Conservation (phyloP, 352 stramenopile species). For the Plasmopara halstedii region DNA sequence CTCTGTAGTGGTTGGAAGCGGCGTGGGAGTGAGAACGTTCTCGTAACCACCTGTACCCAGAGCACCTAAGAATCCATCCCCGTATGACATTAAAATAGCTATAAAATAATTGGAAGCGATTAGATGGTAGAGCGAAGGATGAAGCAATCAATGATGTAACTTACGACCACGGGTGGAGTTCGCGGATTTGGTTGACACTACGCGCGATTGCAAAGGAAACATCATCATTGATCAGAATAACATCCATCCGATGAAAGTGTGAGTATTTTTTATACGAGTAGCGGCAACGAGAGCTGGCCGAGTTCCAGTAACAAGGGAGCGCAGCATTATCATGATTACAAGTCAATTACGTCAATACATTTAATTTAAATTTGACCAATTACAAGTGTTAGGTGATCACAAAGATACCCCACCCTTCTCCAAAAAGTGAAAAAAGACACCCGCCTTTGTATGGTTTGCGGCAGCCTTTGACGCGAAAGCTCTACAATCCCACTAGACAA, state of each 20-base stretch:
- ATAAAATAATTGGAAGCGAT: constrained; percentile 3
- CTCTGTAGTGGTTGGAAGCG: constrained; percentile 32
- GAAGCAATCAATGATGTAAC: constrained; percentile 1
- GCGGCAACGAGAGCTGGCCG: constrained; percentile 7
- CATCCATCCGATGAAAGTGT: too few species aligned
- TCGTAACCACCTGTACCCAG: constrained; percentile 65
- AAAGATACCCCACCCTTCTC: too few species aligned
- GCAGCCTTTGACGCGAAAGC: too few species aligned
- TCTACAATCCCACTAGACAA: too few species aligned
- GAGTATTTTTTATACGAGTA: not conserved
- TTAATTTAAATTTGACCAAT: too few species aligned
- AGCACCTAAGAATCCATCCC: constrained; percentile 67
- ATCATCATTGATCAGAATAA: too few species aligned
- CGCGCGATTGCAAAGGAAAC: not conserved
- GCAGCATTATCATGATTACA: constrained; percentile 14
- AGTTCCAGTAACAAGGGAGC: constrained; percentile 7
- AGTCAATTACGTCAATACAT: too few species aligned
- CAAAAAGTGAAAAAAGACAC: too few species aligned
- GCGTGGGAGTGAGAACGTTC: constrained; percentile 35
- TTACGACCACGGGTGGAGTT: constrained; percentile 14
- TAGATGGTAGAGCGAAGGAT: not conserved
- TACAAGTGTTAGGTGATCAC: too few species aligned
- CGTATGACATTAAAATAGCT: constrained; percentile 63
- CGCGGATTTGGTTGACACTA: constrained; percentile 20
- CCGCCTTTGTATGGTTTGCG: too few species aligned